Evolutionary conservation across 169 alveolate species (phyloP), one percentile per base, ranked within the genome.

Genomic region (Plasmodium cynomolgi): DNA sequence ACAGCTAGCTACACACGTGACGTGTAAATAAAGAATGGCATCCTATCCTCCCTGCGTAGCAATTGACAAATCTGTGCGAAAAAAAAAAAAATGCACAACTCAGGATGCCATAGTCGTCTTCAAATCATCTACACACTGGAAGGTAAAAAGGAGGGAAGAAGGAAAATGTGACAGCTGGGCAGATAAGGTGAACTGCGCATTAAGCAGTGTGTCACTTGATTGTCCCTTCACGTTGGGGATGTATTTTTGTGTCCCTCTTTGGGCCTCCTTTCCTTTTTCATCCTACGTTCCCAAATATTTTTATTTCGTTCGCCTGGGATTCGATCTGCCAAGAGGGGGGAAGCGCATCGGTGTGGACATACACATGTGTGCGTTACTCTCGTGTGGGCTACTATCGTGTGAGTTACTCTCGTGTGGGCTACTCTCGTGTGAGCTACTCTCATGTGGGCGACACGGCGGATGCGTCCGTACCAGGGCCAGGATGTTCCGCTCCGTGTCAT

Each of bases 301-400:
- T 85, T 74, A 85, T 85, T 75, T 85, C 93, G 11, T 75, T 79
- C 20, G 93, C 93, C 44, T 85, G 93, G 20, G 93, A 85, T 85
- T 85, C 93, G 20, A 85, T 85, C 93, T 85, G 23, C 41, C 29
- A 83, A 23, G 84, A 20, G 23, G 50, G 17, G 72, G 34, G 37
- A 11, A 23, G 11, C 34, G 39, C 15, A 81, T 7, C 6, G 13
- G 33, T 37, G 33, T 44, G 33, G 26, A 47, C 3, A 68, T 2
- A 13, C 23, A 56, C 72, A 56, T 1, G 23, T n/a, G 23, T 0
- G 23, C n/a, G 23, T 2, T 37, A 37, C 44, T 1, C 44, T 3
- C 8, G 44, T 37, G 44, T 3, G 44, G 9, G 4, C 44, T 15
- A 3, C 62, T 15, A 7, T 0, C 1, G 23, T 15, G 62, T 13